Conservation (phyloP, 2,329 filamentous ascomycete species). For the Diaporthe citri region DNA sequence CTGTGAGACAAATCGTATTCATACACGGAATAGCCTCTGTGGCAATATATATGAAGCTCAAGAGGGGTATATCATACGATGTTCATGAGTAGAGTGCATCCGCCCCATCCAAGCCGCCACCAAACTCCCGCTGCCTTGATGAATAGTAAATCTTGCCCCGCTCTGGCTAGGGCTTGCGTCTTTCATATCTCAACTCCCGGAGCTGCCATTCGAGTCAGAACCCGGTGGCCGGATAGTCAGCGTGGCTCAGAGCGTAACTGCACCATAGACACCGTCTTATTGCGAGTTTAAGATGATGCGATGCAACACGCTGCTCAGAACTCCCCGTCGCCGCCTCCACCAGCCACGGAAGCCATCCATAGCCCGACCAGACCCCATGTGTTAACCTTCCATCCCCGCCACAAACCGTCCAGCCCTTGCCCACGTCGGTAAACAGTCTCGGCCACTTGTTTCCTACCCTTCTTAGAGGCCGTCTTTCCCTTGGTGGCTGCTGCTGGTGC, state of each 20-base stretch:
- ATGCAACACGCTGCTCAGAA: slow-evolving; percentile 54
- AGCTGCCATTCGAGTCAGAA: no score
- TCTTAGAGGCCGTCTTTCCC: slow-evolving; percentile 47
- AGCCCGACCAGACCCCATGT: slow-evolving; percentile 83
- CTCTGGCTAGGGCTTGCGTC: neutral
- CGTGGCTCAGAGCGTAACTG: neutral
- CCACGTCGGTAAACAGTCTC: slow-evolving; percentile 68
- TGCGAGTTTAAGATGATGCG: neutral
- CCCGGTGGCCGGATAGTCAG: neutral
- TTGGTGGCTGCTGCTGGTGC: slow-evolving; percentile 49
- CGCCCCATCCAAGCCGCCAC: slow-evolving; percentile 1
- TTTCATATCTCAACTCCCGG: neutral
- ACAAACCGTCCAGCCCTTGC: slow-evolving; percentile 77
- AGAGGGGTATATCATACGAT: slow-evolving; percentile 43
- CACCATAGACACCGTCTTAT: neutral
- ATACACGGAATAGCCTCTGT: neutral
- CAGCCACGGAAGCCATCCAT: slow-evolving; percentile 77
- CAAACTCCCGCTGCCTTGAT: slow-evolving; percentile 30
- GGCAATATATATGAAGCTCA: slow-evolving; percentile 19
- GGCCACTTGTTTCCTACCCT: slow-evolving; percentile 50
- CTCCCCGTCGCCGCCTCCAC: slow-evolving; percentile 71
- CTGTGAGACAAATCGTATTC: neutral
- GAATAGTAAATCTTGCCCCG: neutral
- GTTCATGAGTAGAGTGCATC: slow-evolving; percentile 42
- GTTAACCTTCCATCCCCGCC: slow-evolving; percentile 81